Evolutionary conservation across 345 rosid genomes (phyloP).

Genomic region (Pugionium dolabratum): DNA sequence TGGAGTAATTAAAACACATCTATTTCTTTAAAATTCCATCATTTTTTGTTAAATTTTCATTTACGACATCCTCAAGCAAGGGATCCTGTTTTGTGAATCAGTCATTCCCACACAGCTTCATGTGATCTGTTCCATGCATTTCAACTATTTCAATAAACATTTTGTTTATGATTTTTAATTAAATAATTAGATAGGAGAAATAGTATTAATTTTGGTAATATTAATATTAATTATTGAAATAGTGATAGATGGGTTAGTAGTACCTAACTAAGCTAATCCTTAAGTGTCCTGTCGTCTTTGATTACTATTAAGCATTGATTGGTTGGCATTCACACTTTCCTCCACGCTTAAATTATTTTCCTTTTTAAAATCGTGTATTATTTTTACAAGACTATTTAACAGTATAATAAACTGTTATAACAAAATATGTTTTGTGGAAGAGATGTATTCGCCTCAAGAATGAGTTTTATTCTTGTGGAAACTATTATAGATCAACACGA

Average conservation of each 20-base stretch:
- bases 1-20: neutral
- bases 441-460: too few species aligned
- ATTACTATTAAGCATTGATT: conserved; percentile 27
- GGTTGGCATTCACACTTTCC: conserved; percentile 41
- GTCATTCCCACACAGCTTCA: conserved; percentile 29
- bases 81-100: conserved; percentile 30
- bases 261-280: conserved; percentile 42
- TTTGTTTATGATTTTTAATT: neutral
- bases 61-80: conserved; percentile 37
- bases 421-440: too few species aligned
- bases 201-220: conserved; percentile 16
- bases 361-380: conserved; percentile 19
- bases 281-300: conserved; percentile 42
- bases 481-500: too few species aligned
- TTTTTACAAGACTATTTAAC: conserved; percentile 27
- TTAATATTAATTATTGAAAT: conserved; percentile 34
- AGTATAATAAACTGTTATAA: neutral
- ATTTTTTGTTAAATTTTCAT: neutral
- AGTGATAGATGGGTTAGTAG: conserved; percentile 42
- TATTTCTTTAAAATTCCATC: conserved; percentile 20
- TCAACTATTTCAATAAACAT: neutral
- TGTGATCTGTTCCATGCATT: conserved; percentile 29
- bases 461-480: too few species aligned
- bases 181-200: conserved; percentile 13
- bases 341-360: conserved; percentile 28